phyloP scores from a whole-genome alignment of 1,139 yeast genomes.

The Saccharomycopsis hybrid region DNA sequence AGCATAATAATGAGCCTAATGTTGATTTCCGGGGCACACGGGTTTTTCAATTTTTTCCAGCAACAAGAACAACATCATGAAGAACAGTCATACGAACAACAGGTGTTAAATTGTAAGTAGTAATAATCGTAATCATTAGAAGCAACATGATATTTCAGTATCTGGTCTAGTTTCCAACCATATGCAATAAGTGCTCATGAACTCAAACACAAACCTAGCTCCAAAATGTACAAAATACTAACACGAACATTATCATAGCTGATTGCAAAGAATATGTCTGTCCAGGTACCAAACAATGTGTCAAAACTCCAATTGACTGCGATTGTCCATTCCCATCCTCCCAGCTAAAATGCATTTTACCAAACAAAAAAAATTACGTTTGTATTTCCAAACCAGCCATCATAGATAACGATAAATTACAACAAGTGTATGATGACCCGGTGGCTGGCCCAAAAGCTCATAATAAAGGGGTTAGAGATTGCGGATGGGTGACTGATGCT shows the following conservation, averaged over 20 bases:
- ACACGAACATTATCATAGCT: too few species aligned
- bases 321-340: constrained; percentile 89
- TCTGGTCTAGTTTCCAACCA: too few species aligned
- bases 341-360: constrained; percentile 73
- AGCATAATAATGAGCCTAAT: neutral
- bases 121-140: too few species aligned
- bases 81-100: constrained; percentile 33
- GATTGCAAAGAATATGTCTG: constrained; percentile 72
- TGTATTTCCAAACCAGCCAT: constrained; percentile 80
- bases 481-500: constrained; percentile 67
- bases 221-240: too few species aligned
- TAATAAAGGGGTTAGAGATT: constrained; percentile 54
- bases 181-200: too few species aligned
- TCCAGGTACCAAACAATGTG: constrained; percentile 78
- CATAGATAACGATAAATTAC: constrained; percentile 27
- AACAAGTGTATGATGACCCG: constrained; percentile 41
- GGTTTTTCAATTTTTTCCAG: constrained; percentile 27
- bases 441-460: constrained; percentile 48
- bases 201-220: too few species aligned
- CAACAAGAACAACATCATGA: constrained; percentile 33
- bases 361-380: constrained; percentile 53
- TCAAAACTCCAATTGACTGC: constrained; percentile 58
- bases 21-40: constrained; percentile 16
- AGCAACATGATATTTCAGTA: too few species aligned
- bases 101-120: constrained; percentile 29